Conservation (phyloP, 768 basidiomycete genomes). For the Boletus bicolor region DNA sequence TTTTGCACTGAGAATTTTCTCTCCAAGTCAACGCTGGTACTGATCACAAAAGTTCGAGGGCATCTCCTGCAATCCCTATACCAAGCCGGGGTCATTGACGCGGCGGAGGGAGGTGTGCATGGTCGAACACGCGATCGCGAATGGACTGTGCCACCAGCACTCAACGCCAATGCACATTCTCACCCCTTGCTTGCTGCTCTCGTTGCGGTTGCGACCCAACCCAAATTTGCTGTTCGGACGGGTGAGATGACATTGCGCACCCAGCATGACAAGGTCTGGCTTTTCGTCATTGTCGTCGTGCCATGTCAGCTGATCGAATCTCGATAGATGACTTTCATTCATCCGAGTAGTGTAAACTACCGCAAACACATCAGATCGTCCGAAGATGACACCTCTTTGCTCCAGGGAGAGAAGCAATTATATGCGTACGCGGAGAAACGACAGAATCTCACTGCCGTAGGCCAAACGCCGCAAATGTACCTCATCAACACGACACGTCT, state of each 20-base stretch:
- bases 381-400: slow-evolving; percentile 15
- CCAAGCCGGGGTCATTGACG: slow-evolving; percentile 76
- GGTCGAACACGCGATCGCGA: slow-evolving; percentile 32
- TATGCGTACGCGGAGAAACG: slow-evolving; percentile 84
- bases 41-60: slow-evolving; percentile 75
- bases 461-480: slow-evolving; percentile 55
- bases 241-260: slow-evolving; percentile 70
- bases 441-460: slow-evolving; percentile 58
- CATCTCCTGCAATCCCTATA: slow-evolving; percentile 78
- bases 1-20: slow-evolving; percentile 88
- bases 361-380: slow-evolving; percentile 44
- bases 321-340: slow-evolving; percentile 67
- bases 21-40: slow-evolving; percentile 75
- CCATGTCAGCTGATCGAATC: slow-evolving; percentile 7
- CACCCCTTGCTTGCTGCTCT: slow-evolving; percentile 77
- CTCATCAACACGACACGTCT: slow-evolving; percentile 80
- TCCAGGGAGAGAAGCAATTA: slow-evolving; percentile 61
- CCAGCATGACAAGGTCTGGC: slow-evolving; percentile 73
- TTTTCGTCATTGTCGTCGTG: slow-evolving; percentile 1
- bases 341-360: slow-evolving; percentile 84
- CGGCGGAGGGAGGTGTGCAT: slow-evolving; percentile 64
- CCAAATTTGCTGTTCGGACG: slow-evolving; percentile 83
- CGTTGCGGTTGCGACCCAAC: slow-evolving; percentile 82
- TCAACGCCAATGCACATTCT: slow-evolving; percentile 73
- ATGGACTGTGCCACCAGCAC: slow-evolving; percentile 53